A percentile compares a stretch with the other conserved stretches of the same genome.
These are phyloP conservation scores for Hypoxylon sp. DNA, from an alignment of 2,329 filamentous ascomycete species.

Conservation along the genomic window DNA sequence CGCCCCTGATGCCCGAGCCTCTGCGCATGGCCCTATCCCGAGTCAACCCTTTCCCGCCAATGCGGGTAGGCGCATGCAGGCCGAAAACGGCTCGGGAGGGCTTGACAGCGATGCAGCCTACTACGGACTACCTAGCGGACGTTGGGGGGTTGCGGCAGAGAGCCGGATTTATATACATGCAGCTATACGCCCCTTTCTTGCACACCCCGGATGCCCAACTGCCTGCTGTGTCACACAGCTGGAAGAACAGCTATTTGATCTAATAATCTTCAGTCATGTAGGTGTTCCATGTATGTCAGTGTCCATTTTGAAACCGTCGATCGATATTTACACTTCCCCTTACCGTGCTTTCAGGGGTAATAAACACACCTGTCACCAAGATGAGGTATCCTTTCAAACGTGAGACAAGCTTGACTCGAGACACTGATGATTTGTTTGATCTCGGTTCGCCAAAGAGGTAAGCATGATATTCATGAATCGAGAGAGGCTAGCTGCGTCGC, in stretches of 20 bases:
- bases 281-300: no score
- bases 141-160: no score
- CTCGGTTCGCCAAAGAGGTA: not conserved
- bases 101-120: no score
- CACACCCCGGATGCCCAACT: no score
- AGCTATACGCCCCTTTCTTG: not conserved
- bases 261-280: no score
- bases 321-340: no score
- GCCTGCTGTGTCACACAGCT: no score
- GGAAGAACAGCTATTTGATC: no score
- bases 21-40: not conserved
- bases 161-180: not conserved
- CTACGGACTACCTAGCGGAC: not conserved
- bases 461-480: slow-evolving; percentile 9
- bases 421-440: not conserved
- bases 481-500: not conserved
- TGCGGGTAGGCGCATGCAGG: slow-evolving; percentile 4
- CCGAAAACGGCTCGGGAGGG: slow-evolving; percentile 23
- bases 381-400: not conserved
- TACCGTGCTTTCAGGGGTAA: no score
- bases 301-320: no score
- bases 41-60: not conserved
- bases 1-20: not conserved
- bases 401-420: not conserved
- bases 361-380: no score